Conservation (phyloP, 2,329 filamentous ascomycete genomes). For the Macrophomina tecta region DNA sequence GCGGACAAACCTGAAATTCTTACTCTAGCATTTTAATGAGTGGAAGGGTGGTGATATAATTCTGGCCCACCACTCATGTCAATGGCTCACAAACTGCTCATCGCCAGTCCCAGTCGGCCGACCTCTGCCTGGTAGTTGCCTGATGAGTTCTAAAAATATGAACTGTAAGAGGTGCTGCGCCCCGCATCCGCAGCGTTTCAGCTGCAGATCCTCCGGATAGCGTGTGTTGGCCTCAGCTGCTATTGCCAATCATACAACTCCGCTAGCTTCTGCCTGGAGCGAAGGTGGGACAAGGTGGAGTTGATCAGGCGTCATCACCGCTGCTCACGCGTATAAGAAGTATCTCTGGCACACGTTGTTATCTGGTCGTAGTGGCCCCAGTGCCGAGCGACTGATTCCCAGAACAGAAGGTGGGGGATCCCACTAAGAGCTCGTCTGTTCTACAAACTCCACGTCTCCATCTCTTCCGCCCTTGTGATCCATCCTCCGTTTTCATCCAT, state of each 20-base stretch:
- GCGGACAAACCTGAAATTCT: too few relatives aligned
- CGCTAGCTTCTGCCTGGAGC: constrained; percentile 18
- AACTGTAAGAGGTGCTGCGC: background rate
- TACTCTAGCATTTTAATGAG: background rate
- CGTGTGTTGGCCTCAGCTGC: constrained; percentile 16
- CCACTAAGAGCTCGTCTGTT: background rate
- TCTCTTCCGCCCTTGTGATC: background rate
- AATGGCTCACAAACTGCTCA: background rate
- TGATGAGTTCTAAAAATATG: constrained; percentile 9
- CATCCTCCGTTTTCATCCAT: background rate
- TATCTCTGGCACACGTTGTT: background rate
- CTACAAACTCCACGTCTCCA: background rate
- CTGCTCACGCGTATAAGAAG: constrained; percentile 4
- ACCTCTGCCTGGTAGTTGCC: background rate
- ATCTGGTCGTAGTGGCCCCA: background rate
- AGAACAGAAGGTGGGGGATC: constrained; percentile 16
- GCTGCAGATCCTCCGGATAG: constrained; percentile 13
- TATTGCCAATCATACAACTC: constrained; percentile 6
- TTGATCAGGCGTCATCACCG: background rate
- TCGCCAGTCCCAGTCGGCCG: background rate
- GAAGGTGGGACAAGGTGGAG: constrained; percentile 21
- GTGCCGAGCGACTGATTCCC: background rate
- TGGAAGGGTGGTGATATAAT: background rate
- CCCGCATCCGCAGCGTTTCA: constrained; percentile 6
- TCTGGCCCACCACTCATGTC: background rate